Conservation (phyloP, 768 basidiomycete species). For the Infundibulicybe gibba region DNA sequence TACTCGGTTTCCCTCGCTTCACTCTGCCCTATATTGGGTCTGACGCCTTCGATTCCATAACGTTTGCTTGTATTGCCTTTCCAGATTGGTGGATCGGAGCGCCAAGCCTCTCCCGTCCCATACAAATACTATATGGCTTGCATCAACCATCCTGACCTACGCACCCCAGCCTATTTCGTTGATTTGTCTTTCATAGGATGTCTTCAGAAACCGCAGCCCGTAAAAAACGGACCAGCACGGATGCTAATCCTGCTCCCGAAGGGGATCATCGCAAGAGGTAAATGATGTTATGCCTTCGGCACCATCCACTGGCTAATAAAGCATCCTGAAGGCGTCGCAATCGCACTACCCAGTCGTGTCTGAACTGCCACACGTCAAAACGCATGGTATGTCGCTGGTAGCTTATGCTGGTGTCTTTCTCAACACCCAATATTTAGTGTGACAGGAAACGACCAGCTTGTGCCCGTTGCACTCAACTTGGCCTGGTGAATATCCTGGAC, state of each 20-base stretch:
- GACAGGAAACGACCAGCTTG: conserved; percentile 49
- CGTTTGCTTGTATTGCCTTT: conserved; percentile 10
- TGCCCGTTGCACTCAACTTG: conserved; percentile 47
- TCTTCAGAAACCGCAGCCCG: conserved; percentile 23
- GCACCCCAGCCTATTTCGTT: conserved; percentile 7
- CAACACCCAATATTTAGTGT: conserved; percentile 28
- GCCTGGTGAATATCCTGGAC: conserved; percentile 29
- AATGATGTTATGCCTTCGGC: conserved; percentile 1
- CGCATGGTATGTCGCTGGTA: conserved; percentile 50
- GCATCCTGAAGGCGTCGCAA: conserved; percentile 47
- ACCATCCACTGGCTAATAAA: neutral
- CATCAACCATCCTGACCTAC: conserved; percentile 10
- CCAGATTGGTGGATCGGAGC: conserved; percentile 15
- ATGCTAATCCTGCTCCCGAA: conserved; percentile 31
- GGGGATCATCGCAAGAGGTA: conserved; percentile 54
- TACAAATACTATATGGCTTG: conserved; percentile 21
- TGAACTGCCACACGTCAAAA: conserved; percentile 73
- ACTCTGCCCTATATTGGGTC: conserved; percentile 17
- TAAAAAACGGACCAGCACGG: conserved; percentile 20
- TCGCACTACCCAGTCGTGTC: conserved; percentile 69
- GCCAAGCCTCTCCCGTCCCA: conserved; percentile 12
- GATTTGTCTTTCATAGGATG: conserved; percentile 14
- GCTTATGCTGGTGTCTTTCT: neutral
- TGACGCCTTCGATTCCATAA: conserved; percentile 18
- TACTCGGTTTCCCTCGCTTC: conserved; percentile 23